Evolutionary conservation across 1,139 yeast species (phyloP), one percentile per base, ranked within the genome.

Genomic region (Geotrichum restrictum): DNA sequence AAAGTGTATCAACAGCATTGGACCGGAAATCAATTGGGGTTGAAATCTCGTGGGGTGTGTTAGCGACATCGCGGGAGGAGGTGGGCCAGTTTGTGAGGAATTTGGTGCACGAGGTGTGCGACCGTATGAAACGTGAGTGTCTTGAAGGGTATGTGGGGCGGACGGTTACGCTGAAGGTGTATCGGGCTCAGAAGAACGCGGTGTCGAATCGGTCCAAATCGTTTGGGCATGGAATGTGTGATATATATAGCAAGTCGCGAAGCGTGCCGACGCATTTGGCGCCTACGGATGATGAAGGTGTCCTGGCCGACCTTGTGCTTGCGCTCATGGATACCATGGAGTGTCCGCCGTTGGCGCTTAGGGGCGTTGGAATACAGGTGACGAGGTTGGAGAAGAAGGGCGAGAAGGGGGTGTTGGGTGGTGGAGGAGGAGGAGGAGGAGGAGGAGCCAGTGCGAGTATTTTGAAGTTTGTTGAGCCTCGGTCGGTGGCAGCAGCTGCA

Each of bases 41-140:
- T 10, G 98, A 93, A 66, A 85, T 93, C 33, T 88, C 89, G 57
- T 93, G 88, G 83, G 98, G 96, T 0, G 86, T 93, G 0, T 67
- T 98, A 49, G 85, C 91, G 57, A 78, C 80, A 29, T 73, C 71
- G 0, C 73, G 77, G 22, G 67, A 68, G 1, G 88, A 91, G 60
- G 79, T 85, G 24, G 91, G 84, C 56, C 63, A 57, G 3, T 93
- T 93, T 63, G 64, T 88, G 18, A 70, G 74, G 46, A 70, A 80
- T 36, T 69, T 91, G 48, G 74, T 85, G 0, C 69, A 70, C 33
- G 96, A 89, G 62, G 65, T 93, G 51, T 70, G 77, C 52, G 59
- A 69, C 0, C 73, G 95, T 53, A 65, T 88, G 49, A 34, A 39
- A n/a, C 37, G 44, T 5, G 53, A 39, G 8, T 39, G 42, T 16